Base-by-base conservation (phyloP, 768 basidiomycete species). In the Leucogyrophana mollusca region DNA sequence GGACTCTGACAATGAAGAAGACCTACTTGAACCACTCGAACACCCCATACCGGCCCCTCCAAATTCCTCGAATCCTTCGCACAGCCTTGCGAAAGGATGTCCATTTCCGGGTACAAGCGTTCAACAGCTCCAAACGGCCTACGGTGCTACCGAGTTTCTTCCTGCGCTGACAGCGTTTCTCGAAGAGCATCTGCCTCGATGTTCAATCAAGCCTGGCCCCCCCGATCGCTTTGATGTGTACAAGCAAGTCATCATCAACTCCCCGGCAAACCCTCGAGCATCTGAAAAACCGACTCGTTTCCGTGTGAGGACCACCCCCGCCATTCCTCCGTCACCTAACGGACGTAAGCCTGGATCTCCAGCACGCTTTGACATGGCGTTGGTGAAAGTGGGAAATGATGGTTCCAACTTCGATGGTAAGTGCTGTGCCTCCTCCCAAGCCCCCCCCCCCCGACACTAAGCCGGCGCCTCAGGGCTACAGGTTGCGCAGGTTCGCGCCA, bases 401-500 rank as follows among this genome's bases (percentile, higher is more conserved):
- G 37, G 37, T 18, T 14, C 37, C 11, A 11, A 13, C 2, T 17
- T 38, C 18, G 2, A 38, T 20, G 18, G 37, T 38, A 7, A 38
- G 37, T 20, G 13, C 18, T 4, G 10, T 38, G 9, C 1, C 13
- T 38, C 2, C 37, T 38, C 22, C 7, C 10, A 38, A n/a, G 3
- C 11, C 11, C 13, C 13, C 18, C 9, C 3, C 11, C 18, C 17
- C 17, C 11, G 10, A 20, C 11, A 38, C 37, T n/a, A 7, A 38
- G 18, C 18, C 10, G 13, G 4, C 17, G 13, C 9, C n/a, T 14
- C 35, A 52, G 51, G 46, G 13, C 34, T 56, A 18, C 49, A 45
- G 2, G 42, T 50, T 9, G 52, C 52, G 7, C 53, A 51, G 13
- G 43, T 55, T 17, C 43, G 46, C 9, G 40, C 49, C 16, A 36